Evolutionary conservation across 139 green algal species (phyloP).

Genomic region (Micractinium sp.): DNA sequence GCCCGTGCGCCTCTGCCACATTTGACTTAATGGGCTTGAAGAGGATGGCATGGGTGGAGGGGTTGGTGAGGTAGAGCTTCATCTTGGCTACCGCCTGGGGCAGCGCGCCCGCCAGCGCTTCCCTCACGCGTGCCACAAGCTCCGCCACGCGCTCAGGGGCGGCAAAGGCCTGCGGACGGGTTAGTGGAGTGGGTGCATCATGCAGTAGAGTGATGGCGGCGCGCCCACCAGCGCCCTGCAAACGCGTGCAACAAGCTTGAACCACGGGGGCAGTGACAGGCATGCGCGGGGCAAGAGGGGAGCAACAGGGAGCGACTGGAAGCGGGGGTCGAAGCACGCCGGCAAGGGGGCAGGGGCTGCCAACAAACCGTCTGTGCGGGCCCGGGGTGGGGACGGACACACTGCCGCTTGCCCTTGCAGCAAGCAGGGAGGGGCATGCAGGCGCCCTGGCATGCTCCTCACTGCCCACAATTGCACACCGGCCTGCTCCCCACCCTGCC

Average conservation of each 20-base stretch:
- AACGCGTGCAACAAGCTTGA: neutral
- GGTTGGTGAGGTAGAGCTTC: conserved; percentile 86
- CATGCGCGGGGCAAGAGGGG: too few species aligned
- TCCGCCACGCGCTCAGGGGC: conserved; percentile 78
- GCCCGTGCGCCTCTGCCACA: conserved; percentile 92
- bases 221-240: too few species aligned
- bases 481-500: too few species aligned
- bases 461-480: neutral
- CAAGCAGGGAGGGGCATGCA: neutral
- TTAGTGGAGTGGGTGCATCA: neutral
- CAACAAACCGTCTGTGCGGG: neutral
- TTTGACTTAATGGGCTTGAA: conserved; percentile 94
- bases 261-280: neutral
- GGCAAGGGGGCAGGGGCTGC: neutral
- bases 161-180: conserved; percentile 86
- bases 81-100: conserved; percentile 74
- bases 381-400: neutral
- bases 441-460: too few species aligned
- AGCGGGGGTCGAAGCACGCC: neutral
- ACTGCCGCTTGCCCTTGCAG: neutral
- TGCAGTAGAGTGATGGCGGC: neutral
- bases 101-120: conserved; percentile 71
- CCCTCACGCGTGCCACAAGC: conserved; percentile 82
- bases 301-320: neutral
- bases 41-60: conserved; percentile 81